Percentiles rank a stretch among this genome's conserved stretches.
Conservation (phyloP, 345 rosid species). For the Lagerstroemia speciosa region DNA sequence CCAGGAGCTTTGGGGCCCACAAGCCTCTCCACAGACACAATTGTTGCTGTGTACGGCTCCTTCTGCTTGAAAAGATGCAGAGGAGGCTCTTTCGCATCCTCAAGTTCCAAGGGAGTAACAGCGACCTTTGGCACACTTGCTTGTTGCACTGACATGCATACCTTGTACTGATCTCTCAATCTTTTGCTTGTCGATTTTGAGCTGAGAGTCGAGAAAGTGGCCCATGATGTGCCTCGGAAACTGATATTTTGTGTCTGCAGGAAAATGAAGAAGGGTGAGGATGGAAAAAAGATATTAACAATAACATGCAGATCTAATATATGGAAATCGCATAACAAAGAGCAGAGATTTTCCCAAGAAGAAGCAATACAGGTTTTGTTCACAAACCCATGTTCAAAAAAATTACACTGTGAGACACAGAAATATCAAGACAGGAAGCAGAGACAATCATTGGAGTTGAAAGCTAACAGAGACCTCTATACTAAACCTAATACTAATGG, state of each 20-base stretch:
- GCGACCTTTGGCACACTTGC: conserved; percentile 62
- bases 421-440: not conserved
- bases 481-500: not conserved
- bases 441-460: not conserved
- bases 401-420: not conserved
- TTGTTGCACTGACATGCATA: conserved; percentile 89
- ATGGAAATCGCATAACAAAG: not conserved
- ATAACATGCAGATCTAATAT: not conserved
- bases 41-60: conserved; percentile 87
- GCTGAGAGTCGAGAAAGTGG: conserved; percentile 32
- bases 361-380: not conserved
- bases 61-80: conserved; percentile 67
- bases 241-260: conserved; percentile 51
- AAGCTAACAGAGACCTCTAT: not conserved
- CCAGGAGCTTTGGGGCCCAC: conserved; percentile 94
- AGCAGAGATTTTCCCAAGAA: not conserved
- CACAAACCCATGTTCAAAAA: not conserved
- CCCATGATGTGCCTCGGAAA: conserved; percentile 49
- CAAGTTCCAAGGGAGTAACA: conserved; percentile 66
- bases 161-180: conserved; percentile 19
- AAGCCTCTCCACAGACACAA: conserved; percentile 86
- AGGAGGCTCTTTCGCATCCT: conserved; percentile 70
- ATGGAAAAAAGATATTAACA: not conserved
- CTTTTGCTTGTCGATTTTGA: conserved; percentile 28
- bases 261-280: conserved; percentile 1